phyloP scores from a whole-genome alignment of 768 basidiomycete genomes.

The Lactarius sp. region DNA sequence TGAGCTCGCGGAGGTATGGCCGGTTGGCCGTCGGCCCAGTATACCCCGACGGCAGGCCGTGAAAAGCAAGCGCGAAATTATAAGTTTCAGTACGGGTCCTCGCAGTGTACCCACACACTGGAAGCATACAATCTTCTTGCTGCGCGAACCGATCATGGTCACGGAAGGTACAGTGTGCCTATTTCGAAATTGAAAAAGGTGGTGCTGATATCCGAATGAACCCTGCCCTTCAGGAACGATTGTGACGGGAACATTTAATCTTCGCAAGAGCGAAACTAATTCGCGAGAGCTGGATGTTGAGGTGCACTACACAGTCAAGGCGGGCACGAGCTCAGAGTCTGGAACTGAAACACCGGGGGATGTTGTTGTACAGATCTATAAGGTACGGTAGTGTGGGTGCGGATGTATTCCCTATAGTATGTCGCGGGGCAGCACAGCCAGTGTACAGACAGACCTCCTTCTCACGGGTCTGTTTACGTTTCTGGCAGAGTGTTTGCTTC shows the following conservation, averaged over 20 bases:
- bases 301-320: slow-evolving; percentile 65
- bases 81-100: slow-evolving; percentile 90
- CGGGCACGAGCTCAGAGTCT: slow-evolving; percentile 31
- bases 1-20: slow-evolving; percentile 74
- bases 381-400: slow-evolving; percentile 49
- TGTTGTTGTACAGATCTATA: slow-evolving; percentile 71
- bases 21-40: slow-evolving; percentile 61
- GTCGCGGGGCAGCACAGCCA: not conserved
- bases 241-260: slow-evolving; percentile 77
- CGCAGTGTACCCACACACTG: slow-evolving; percentile 87
- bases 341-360: slow-evolving; percentile 33
- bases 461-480: not conserved
- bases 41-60: slow-evolving; percentile 50
- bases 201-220: not conserved
- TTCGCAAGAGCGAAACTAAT: slow-evolving; percentile 74
- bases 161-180: slow-evolving; percentile 52
- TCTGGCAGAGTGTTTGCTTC: not conserved
- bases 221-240: slow-evolving; percentile 49
- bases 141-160: slow-evolving; percentile 72
- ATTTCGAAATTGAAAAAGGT: too few species aligned
- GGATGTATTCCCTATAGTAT: not conserved
- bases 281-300: slow-evolving; percentile 88
- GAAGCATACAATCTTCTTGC: slow-evolving; percentile 91
- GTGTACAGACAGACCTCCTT: not conserved
- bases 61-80: slow-evolving; percentile 43